Base-by-base conservation (phyloP, 768 basidiomycete genomes). In the Boletus huronensis region DNA sequence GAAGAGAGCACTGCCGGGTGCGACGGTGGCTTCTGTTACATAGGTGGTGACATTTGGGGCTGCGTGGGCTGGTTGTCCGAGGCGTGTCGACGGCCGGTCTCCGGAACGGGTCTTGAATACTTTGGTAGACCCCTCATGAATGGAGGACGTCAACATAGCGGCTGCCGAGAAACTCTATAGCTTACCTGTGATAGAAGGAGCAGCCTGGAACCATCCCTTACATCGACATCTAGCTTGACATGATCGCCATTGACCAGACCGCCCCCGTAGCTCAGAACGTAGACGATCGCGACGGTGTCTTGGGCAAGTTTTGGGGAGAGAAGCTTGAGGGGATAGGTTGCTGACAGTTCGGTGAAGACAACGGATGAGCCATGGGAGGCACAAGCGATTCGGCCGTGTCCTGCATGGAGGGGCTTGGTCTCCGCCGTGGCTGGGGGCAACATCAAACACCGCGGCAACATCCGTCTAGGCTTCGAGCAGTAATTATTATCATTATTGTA, bases 201-300 rank as follows among this genome's bases (percentile, higher is more conserved):
- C 2, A 98, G 79, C 11, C 70, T 77, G 28, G 82, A 79, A 16
- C 75, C 78, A 29, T 72, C 66, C 39, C 79, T 79, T 13, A 94
- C 80, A 35, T 83, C 71, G 23, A 88, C 81, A n/a, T 70, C 62
- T 13, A 98, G 67, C 41, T 78, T 70, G 48, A 97, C 75, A 26
- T 76, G 70, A 73, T 98, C 95, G 0, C 93, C 93, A 6, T 87
- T 84, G 35, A 98, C 89, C 10, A 98, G 78, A 3, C 95, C 95
- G 11, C 95, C 95, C 0, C 95, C 95, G 61, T 98, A 98, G 34
- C 83, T 85, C 54, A 98, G 68, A 17, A 90, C 75, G 62, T 97
- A 98, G 17, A 83, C 84, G 47, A 90, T 72, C 10, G 82, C 88
- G 31, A 91, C 76, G 5, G 74, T 69, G 29, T 75, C 71, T 36